Base-by-base conservation (phyloP, 805 yeast genomes). In the Monosporozyma servazzii region DNA sequence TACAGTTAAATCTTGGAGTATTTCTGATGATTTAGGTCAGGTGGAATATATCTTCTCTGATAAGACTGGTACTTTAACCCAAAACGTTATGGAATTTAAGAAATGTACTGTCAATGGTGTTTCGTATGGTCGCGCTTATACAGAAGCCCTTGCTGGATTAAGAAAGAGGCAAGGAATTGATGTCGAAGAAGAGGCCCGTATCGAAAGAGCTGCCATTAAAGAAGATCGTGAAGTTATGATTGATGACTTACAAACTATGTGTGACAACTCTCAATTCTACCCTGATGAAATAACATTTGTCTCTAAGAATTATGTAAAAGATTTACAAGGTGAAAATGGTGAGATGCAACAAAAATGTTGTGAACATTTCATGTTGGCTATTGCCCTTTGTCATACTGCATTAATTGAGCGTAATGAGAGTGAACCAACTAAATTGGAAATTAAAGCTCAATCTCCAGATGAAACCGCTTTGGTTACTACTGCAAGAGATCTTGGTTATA, bases 401-500 rank as follows among this genome's bases (percentile, higher is more conserved):
- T 66, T 86, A 43, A 78, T 82, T 33, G 95, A 86, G 60, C 76
- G 77, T 23, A 81, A 83, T 56, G 82, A 82, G 44, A 74, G 74
- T 18, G 75, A 80, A 56, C 81, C 87, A 2, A 76, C 69, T 1
- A 82, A 75, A 56, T 58, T 77, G 49, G 71, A 79, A 25, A 70
- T 84, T 43, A 82, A 84, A 59, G 93, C 95, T 0, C 93, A 86
- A 65, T 82, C 89, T 20, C 95, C 95, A 0, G 95, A 86, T 73
- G 95, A 86, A 66, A 89, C 90, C 21, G 95, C 95, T 0, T 74
- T 86, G 51, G 95, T 86, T 20, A 85, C 84, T 17, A 85, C 95
- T 9, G 93, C 93, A 0, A 76, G 90, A 63, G 84, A 86, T 60
- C 70, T 84, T 56, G 95, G 95, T 0, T 86, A 79, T 65, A 75